Evolutionary conservation across 768 basidiomycete genomes (phyloP).

Genomic region (Leucogyrophana mollusca): DNA sequence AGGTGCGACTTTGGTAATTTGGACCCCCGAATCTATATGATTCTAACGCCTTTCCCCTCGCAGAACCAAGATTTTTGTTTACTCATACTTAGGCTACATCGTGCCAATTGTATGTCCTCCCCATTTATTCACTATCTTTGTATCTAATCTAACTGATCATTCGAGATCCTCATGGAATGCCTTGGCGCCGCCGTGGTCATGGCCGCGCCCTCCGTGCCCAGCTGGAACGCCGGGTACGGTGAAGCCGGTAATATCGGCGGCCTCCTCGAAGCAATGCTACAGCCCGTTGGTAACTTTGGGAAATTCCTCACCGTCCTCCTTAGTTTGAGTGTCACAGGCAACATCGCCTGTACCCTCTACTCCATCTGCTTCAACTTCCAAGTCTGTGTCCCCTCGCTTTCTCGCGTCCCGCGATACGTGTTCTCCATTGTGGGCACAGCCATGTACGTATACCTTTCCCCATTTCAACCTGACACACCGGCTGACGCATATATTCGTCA

Average conservation of each 20-base stretch:
- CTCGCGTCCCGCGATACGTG: constrained; percentile 64
- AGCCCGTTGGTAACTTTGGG: constrained; percentile 62
- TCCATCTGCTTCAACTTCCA: constrained; percentile 76
- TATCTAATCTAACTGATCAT: neutral
- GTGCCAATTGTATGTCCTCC: constrained; percentile 54
- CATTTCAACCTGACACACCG: no score
- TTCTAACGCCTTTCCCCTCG: neutral
- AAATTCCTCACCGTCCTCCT: constrained; percentile 72
- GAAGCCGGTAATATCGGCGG: constrained; percentile 60
- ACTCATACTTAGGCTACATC: constrained; percentile 64
- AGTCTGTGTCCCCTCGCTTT: constrained; percentile 58
- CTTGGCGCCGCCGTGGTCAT: constrained; percentile 69
- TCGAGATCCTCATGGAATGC: constrained; percentile 46
- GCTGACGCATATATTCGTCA: no score
- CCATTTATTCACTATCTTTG: constrained; percentile 16
- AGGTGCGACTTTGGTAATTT: constrained; percentile 37
- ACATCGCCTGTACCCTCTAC: constrained; percentile 83
- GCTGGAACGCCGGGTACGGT: constrained; percentile 56
- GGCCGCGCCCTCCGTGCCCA: constrained; percentile 51
- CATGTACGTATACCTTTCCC: constrained; percentile 45
- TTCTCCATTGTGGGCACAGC: constrained; percentile 65
- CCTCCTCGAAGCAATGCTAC: constrained; percentile 58
- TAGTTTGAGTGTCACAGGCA: constrained; percentile 74
- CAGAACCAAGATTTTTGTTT: constrained; percentile 62
- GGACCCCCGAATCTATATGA: no score